Percentiles rank a stretch among this genome's conserved stretches.
Conservation (phyloP, 768 basidiomycete species). For the Daedaleopsis nitida region DNA sequence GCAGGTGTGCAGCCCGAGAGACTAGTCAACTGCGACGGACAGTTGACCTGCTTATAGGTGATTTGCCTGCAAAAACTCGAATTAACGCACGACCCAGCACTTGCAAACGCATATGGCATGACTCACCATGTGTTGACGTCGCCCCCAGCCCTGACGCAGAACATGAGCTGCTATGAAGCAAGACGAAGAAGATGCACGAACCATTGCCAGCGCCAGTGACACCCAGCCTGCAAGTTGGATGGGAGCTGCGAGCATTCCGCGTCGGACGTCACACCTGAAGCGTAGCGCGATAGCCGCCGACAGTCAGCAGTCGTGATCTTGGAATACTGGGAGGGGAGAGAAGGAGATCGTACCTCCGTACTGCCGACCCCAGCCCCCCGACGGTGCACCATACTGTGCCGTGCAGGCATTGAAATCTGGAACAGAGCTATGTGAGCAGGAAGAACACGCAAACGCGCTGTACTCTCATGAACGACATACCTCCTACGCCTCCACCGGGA, state of each 20-base stretch:
- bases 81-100: background rate
- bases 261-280: slow-evolving; percentile 26
- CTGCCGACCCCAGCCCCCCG: slow-evolving; percentile 17
- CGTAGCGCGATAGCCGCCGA: no score
- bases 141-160: slow-evolving; percentile 6
- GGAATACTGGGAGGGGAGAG: background rate
- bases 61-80: slow-evolving; percentile 6
- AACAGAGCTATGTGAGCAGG: background rate
- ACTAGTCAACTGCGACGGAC: slow-evolving; percentile 24
- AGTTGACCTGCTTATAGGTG: slow-evolving; percentile 25
- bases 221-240: slow-evolving; percentile 27
- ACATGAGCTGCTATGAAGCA: background rate
- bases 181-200: background rate
- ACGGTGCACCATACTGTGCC: slow-evolving; percentile 23
- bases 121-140: slow-evolving; percentile 16
- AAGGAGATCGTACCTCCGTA: slow-evolving; percentile 11
- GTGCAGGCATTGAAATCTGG: slow-evolving; percentile 23
- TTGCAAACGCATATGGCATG: background rate
- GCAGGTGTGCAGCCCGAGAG: slow-evolving; percentile 24
- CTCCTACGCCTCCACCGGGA: slow-evolving; percentile 28
- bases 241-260: slow-evolving; percentile 26
- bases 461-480: background rate
- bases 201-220: slow-evolving; percentile 30
- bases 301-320: background rate
- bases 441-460: background rate